Evolutionary conservation across 768 basidiomycete genomes (phyloP), one percentile per base, ranked within the genome.

Genomic region (Termitomyces sp.): DNA sequence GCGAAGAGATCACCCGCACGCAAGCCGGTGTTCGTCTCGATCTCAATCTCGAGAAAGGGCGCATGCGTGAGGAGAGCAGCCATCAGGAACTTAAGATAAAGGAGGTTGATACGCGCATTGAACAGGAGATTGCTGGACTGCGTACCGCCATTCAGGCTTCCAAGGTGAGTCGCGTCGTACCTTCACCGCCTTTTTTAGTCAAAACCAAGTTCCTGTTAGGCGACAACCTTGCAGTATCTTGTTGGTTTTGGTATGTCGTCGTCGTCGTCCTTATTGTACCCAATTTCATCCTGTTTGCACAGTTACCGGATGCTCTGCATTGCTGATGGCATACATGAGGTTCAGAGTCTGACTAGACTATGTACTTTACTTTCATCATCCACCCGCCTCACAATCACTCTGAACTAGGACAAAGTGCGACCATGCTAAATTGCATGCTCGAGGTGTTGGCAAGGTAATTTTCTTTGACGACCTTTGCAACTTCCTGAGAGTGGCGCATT

Each of bases 21-120:
- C 94, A 97, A 70, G 90, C 89, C 12, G 94, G 94, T 18, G 97
- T 99, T 4, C 77, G 96, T 53, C 73, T 99, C 16, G 97, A 99
- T 71, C 73, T 99, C 57, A 99, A 99, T 72, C 74, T 98, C 26
- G 96, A 99, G 77, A 98, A 98, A 72, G 94, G 94, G 1, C 80
- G 96, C 46, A 92, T 98, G 78, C 77, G 96, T 53, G 95, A 98
- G 68, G 95, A 98, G 76, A 87, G 86, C 62, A 88, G 85, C 63
- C 85, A 86, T 41, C 92, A 98, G 66, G 94, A 97, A 66, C 76
- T 95, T 53, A 98, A 98, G 83, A 91, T 98, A 67, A 94, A 93
- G 70, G 96, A 99, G 70, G 94, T 98, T 18, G 96, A 98, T 66
- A 98, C 96, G 4, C 76, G 92, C 68, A 98, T 98, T 63, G 96